Evolutionary conservation across 768 basidiomycete genomes (phyloP).

Genomic region (Rhodotorula paludigena): DNA sequence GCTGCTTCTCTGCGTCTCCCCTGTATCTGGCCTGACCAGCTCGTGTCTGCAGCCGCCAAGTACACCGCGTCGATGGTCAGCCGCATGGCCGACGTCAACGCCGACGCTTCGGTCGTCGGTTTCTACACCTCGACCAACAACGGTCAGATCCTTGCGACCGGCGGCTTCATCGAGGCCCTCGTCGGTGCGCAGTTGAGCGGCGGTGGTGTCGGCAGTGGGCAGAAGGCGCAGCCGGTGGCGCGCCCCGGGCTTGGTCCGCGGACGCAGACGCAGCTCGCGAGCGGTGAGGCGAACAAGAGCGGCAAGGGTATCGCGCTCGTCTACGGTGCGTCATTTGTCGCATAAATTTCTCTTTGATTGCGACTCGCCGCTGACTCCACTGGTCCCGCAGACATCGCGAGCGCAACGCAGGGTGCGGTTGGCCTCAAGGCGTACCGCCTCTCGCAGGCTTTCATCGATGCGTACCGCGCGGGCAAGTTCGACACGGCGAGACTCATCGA

Average conservation of each 20-base stretch:
- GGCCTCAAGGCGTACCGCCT: constrained; percentile 40
- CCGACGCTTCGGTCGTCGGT: constrained; percentile 42
- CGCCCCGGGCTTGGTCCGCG: constrained; percentile 14
- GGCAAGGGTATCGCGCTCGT: constrained; percentile 42
- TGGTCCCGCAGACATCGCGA: constrained; percentile 25
- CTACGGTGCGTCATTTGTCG: constrained; percentile 34
- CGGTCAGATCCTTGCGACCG: constrained; percentile 40
- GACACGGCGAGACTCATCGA: constrained; percentile 40
- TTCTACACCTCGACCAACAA: constrained; percentile 43
- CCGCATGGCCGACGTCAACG: constrained; percentile 41
- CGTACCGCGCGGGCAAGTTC: constrained; percentile 39
- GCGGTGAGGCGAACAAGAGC: constrained; percentile 28
- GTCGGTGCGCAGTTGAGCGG: constrained; percentile 40
- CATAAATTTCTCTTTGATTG: background rate
- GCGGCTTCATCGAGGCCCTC: constrained; percentile 43
- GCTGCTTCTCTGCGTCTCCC: background rate
- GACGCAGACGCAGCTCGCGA: constrained; percentile 19
- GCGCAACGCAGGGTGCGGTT: constrained; percentile 35
- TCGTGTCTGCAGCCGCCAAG: constrained; percentile 28
- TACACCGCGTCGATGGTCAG: constrained; percentile 41
- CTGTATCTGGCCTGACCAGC: background rate
- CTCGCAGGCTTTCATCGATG: constrained; percentile 34
- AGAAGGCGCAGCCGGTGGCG: constrained; percentile 21
- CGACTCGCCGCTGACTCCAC: background rate
- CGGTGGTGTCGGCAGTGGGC: constrained; percentile 29